Base-by-base conservation (phyloP, 805 yeast species). In the Metschnikowia orientalis region DNA sequence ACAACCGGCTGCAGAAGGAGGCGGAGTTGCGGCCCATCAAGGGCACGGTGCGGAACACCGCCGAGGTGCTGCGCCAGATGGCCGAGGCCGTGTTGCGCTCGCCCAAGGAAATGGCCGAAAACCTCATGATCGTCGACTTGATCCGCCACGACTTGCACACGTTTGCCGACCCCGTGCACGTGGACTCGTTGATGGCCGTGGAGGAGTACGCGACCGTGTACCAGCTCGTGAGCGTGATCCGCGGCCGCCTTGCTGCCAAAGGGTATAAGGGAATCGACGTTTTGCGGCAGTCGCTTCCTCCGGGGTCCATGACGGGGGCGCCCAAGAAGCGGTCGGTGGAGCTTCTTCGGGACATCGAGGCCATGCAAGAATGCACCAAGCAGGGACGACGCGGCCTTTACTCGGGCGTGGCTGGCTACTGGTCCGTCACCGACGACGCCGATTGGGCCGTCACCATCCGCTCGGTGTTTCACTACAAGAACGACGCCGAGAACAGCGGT, bases 251-350 rank as follows among this genome's bases (percentile, higher is more conserved):
- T 17, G 42, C 48, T 9, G 44, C 40, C 11, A 27, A 38, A 8
- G 60, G 49, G 2, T 78, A 71, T 44, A 62, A 70, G 8, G 98
- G 97, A 0, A 62, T 89, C 15, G 97, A 92, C 53, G 63, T 90
- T 2, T 67, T 92, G 8, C 72, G 77, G 13, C 76, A 76, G 38
- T 77, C 95, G 0, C 63, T 94, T 21, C 98, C 99, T 3, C 96
- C 99, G 0, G 99, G 99, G 0, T 90, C 97, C 1, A 92, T 92
- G 99, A 92, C 99, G 0, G 99, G 99, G 3, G 99, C 99, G 0
- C 99, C 99, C 2, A 92, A 92, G 61, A 83, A 81, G 47, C 71
- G 95, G 38, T 86, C 96, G 0, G 95, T 92, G 5, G 92, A 90
- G 55, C 56, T 94, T 4, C 64, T 92, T 18, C 83, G 80, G 40